Conservation (phyloP, 768 basidiomycete species). For the Sporobolomyces pararoseus region DNA sequence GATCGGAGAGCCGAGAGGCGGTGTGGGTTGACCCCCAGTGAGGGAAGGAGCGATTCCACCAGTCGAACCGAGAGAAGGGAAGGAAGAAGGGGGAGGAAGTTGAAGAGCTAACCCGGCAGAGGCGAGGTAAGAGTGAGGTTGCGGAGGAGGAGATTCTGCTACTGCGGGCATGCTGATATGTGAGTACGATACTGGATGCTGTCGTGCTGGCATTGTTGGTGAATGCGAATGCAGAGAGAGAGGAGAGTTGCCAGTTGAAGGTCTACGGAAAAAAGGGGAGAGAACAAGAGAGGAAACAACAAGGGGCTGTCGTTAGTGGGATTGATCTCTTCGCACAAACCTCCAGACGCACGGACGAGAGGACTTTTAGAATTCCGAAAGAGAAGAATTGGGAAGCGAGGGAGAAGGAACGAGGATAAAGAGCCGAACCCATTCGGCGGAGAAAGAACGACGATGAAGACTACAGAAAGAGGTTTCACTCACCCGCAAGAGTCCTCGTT, state of each 20-base stretch:
- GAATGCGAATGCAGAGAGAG: constrained; percentile 33
- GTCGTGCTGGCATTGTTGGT: constrained; percentile 10
- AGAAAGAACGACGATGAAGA: too few relatives aligned
- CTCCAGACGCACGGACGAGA: too few relatives aligned
- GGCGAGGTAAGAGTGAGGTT: constrained; percentile 20
- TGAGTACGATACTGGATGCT: background rate
- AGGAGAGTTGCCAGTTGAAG: constrained; percentile 10
- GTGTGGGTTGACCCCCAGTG: constrained; percentile 23
- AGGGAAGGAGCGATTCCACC: constrained; percentile 26
- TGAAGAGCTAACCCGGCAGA: constrained; percentile 13
- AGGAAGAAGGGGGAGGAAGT: constrained; percentile 28
- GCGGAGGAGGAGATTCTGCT: background rate
- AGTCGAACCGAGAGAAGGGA: constrained; percentile 2
- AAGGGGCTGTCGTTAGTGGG: too few relatives aligned
- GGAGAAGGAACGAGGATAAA: background rate
- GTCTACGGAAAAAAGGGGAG: background rate
- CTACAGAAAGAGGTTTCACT: constrained; percentile 4
- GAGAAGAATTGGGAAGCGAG: too few relatives aligned
- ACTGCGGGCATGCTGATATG: constrained; percentile 18
- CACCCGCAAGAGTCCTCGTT: constrained; percentile 40
- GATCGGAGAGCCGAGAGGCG: background rate
- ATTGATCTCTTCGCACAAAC: too few relatives aligned
- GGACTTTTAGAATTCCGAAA: too few relatives aligned
- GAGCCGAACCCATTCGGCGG: background rate
- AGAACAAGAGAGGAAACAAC: background rate